These are phyloP conservation scores for Ailanthus altissimus DNA, from an alignment of 345 rosid species.

Conservation along the genomic window DNA sequence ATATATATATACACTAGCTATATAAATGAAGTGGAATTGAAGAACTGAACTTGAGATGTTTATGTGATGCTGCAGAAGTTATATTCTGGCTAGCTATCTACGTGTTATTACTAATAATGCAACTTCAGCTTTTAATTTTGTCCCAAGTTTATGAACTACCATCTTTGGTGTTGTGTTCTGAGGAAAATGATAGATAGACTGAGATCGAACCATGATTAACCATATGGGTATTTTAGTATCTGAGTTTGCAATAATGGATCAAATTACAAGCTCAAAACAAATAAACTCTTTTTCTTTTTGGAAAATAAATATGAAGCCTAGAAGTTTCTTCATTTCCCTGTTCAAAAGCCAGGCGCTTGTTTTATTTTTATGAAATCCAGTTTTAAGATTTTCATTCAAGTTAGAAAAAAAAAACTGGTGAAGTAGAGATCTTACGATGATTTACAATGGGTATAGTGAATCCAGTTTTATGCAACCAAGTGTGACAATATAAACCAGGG, in stretches of 20 bases:
- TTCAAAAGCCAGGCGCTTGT: neutral
- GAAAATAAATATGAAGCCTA: neutral
- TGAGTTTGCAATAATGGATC: neutral
- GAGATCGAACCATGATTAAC: neutral
- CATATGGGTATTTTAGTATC: neutral
- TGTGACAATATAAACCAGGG: neutral
- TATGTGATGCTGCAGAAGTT: neutral
- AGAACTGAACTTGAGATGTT: neutral
- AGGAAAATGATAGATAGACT: neutral
- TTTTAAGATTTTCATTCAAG: too few relatives aligned
- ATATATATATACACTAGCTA: neutral
- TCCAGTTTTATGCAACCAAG: neutral
- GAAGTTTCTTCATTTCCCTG: neutral
- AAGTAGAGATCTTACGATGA: too few relatives aligned
- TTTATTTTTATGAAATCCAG: neutral
- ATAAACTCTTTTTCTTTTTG: too few relatives aligned
- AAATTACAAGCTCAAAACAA: neutral
- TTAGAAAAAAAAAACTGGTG: too few relatives aligned
- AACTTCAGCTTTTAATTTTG: neutral
- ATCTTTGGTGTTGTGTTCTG: neutral
- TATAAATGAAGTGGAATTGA: neutral
- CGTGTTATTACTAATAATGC: slow-evolving; percentile 5
- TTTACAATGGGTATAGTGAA: too few relatives aligned
- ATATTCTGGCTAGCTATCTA: neutral
- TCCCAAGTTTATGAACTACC: neutral